These are phyloP conservation scores for Chaetothyriales sp. DNA, from an alignment of 2,329 filamentous ascomycete species.

Conservation along the genomic window DNA sequence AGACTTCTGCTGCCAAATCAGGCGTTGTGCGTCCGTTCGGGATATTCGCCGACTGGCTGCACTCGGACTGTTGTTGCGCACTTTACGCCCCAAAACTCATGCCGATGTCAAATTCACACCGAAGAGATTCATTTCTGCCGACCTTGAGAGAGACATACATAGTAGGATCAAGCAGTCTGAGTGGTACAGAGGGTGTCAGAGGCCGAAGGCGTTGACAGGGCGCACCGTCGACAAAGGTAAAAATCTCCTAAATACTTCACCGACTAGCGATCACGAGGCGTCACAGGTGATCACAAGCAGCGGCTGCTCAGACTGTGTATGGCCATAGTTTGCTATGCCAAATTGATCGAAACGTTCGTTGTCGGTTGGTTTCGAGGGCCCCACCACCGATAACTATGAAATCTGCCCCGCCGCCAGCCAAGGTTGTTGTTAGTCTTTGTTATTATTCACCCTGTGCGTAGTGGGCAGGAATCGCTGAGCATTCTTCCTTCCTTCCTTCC, in stretches of 20 bases:
- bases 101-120: conserved; percentile 3
- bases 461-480: no score
- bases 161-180: background rate
- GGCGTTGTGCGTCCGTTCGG: conserved; percentile 4
- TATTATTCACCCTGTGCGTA: no score
- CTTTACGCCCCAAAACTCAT: conserved; percentile 3
- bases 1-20: background rate
- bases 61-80: conserved; percentile 6
- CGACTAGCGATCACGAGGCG: background rate
- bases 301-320: no score
- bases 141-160: no score
- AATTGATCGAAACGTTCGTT: no score
- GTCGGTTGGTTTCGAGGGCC: no score
- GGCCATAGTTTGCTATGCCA: no score
- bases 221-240: background rate
- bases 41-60: conserved; percentile 9
- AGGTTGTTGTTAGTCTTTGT: no score
- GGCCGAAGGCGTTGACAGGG: background rate
- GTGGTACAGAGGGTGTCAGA: background rate
- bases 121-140: conserved; percentile 11
- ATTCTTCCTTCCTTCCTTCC: background rate
- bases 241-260: background rate
- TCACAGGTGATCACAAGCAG: no score
- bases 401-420: no score
- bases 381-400: no score